Base-by-base conservation (phyloP, 495 filamentous ascomycete genomes). In the Penicillium goetzii region DNA sequence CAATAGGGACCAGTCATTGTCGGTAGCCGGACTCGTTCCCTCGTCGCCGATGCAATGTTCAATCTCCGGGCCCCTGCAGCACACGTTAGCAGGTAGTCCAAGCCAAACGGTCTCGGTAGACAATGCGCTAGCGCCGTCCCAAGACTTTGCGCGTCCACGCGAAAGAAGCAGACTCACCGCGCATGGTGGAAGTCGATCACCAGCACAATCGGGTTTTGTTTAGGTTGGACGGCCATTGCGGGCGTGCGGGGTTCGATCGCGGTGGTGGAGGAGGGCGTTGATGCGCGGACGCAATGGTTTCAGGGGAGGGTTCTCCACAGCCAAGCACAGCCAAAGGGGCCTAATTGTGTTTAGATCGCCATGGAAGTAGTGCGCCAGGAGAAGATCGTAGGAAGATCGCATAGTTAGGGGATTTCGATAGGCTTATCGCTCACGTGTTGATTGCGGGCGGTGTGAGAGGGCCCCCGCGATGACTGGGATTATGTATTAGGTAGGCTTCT, bases 111-210 rank as follows among this genome's bases (percentile, higher is more conserved):
- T 47, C 23, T 26, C 4, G 25, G 36, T 26, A 1, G 5, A 0
- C 6, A 28, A 30, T 30, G 47, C 25, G 47, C 47, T 15, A 47
- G 45, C 21, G 12, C 21, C 11, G 26, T 19, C 7, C 15, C 12
- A 19, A 10, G 30, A 25, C 33, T 38, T 40, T 15, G 9, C 12
- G 41, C 49, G 30, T 28, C 36, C 12, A 34, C 33, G 0, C 12
- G 17, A 55, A 15, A 40, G 28, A 33, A 34, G 38, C 15, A 33
- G 10, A 76, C 81, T 73, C 67, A 90, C 89, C 86, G 86, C 65
- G 93, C 93, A 82, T 99, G 95, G 81, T 99, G 94, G 74, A 99
- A 98, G 76, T 92, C 93, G 64, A 99, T 93, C 63, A 99, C 90
- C 76, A 89, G 88, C 56, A 97, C 91, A 75, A 97, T 80, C 36